These are phyloP conservation scores for Furcasterigmium furcatum DNA, from an alignment of 2,329 filamentous ascomycete species.

Conservation along the genomic window DNA sequence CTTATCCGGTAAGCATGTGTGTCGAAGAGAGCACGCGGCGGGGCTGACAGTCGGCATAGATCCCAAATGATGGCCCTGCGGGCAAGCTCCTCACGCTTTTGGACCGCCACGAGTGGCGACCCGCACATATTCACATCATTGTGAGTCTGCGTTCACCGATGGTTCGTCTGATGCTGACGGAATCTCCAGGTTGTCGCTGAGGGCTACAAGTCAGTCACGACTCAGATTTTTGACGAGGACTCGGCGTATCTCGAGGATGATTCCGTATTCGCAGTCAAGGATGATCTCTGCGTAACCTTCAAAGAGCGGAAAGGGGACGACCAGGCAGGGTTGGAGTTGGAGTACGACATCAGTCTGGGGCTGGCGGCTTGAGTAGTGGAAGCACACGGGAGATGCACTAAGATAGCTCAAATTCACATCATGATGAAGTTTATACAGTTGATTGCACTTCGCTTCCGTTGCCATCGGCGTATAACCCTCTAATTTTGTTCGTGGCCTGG, in stretches of 20 bases:
- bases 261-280: constrained; percentile 52
- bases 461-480: too few relatives aligned
- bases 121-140: constrained; percentile 60
- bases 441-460: too few relatives aligned
- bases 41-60: constrained; percentile 5
- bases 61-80: constrained; percentile 49
- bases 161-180: too few relatives aligned
- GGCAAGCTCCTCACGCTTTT: constrained; percentile 48
- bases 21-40: background rate
- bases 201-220: constrained; percentile 64
- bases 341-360: constrained; percentile 55
- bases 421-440: too few relatives aligned
- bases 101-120: constrained; percentile 53
- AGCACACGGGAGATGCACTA: too few relatives aligned
- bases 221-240: constrained; percentile 70
- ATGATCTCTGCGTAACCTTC: constrained; percentile 42
- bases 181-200: constrained; percentile 34
- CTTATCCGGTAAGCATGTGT: constrained; percentile 23
- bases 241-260: constrained; percentile 57
- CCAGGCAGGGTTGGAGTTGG: constrained; percentile 55
- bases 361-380: too few relatives aligned
- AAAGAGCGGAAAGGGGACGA: constrained; percentile 27
- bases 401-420: too few relatives aligned
- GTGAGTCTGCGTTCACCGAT: constrained; percentile 22
- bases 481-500: too few relatives aligned